These are phyloP conservation scores for Roridomyces roridus DNA, from an alignment of 768 basidiomycete species.

Conservation along the genomic window DNA sequence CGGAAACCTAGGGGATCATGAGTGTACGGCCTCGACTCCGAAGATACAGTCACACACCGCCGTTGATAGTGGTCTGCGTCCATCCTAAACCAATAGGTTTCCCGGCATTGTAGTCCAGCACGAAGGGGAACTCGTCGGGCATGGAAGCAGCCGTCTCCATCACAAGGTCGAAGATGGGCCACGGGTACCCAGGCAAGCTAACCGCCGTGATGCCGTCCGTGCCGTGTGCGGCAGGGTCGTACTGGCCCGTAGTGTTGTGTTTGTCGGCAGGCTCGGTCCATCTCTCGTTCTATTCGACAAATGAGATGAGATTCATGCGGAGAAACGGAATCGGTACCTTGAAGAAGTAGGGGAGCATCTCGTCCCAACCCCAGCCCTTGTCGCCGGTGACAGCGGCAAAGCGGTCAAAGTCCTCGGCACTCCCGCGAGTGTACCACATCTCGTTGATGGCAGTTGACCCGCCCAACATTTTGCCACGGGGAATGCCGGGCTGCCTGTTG, in stretches of 20 bases:
- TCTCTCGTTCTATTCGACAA: neutral
- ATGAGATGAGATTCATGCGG: neutral
- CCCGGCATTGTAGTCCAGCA: slow-evolving; percentile 39
- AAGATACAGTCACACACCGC: no score
- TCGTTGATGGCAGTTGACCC: neutral
- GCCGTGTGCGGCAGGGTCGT: neutral
- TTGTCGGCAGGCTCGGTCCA: neutral
- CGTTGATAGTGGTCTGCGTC: slow-evolving; percentile 26
- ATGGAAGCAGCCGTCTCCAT: slow-evolving; percentile 25
- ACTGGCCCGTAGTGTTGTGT: neutral
- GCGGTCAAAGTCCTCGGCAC: neutral
- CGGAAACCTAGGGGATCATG: no score
- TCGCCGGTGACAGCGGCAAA: neutral
- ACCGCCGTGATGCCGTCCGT: neutral
- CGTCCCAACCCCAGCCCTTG: neutral
- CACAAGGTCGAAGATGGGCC: neutral
- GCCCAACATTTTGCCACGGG: neutral
- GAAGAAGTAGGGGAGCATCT: neutral
- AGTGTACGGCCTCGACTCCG: no score
- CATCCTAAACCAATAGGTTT: slow-evolving; percentile 34
- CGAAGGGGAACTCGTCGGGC: slow-evolving; percentile 36
- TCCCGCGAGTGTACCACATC: neutral
- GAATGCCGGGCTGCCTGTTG: neutral
- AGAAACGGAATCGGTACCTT: neutral
- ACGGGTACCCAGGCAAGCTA: neutral